Evolutionary conservation across 352 stramenopile genomes (phyloP), one percentile per base, ranked within the genome.

Genomic region (Pythium grandisporangium): DNA sequence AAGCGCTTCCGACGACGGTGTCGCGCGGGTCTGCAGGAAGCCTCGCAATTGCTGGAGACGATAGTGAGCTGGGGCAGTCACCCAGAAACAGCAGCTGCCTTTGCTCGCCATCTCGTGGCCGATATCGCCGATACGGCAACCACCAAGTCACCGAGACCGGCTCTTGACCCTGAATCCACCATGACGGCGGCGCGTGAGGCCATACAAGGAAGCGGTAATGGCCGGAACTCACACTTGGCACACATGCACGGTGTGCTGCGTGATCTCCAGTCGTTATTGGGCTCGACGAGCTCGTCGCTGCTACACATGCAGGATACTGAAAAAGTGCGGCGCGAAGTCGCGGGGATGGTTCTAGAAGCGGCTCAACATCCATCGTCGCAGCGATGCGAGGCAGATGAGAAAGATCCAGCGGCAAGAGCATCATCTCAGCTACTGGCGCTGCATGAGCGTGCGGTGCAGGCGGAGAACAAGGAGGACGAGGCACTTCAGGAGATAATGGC

Each of bases 391-490:
- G n/a, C n/a, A n/a, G n/a, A n/a, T n/a, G n/a, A n/a, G n/a, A n/a
- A n/a, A n/a, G 20, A 3, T 11, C 2, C 16, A 38, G 27, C 40
- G 3, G 5, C n/a, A 14, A 26, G 8, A 41, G 5, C 27, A 38
- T n/a, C n/a, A n/a, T n/a, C n/a, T n/a, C 37, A 42, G 6, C 25
- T 85, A 3, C 42, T 81, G 7, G 42, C 53, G 22, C 43, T 82
- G 2, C 64, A 70, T 19, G 61, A 76, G 3, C 34, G 54, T 1
- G 50, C 75, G 6, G 57, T 66, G 19, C 64, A 58, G 14, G 48
- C 58, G 21, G 64, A 83, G 21, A 84, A 84, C 38, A 64, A 64
- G 27, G 67, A 82, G 39, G 69, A 83, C 22, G 64, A 79, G 14
- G 45, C 41, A 0, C 29, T 82, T 2, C 34, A 58, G 4, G 59